Conservation (phyloP, 2,329 filamentous ascomycete genomes). For the Aspergillus carbonarius region DNA sequence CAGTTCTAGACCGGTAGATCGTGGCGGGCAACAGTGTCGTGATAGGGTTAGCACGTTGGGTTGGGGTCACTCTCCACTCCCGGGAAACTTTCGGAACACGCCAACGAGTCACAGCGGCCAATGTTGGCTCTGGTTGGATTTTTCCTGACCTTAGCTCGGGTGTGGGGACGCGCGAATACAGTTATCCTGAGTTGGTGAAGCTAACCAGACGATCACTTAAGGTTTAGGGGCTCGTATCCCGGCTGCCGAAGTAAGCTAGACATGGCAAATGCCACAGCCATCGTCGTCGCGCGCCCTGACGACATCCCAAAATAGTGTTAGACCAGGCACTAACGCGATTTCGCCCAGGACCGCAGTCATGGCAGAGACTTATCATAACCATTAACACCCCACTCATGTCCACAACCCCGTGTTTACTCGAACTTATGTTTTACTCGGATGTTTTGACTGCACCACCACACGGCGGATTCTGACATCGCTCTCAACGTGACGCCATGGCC, state of each 20-base stretch:
- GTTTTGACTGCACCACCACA: not conserved
- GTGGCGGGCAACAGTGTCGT: not conserved
- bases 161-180: not conserved
- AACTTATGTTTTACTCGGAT: not conserved
- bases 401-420: conserved; percentile 1
- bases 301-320: not conserved
- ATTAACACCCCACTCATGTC: conserved; percentile 4
- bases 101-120: not conserved
- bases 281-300: not conserved
- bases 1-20: not conserved
- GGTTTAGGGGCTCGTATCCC: not conserved
- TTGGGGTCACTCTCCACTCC: not conserved
- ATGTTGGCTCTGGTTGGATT: not conserved
- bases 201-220: not conserved
- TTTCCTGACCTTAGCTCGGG: not conserved
- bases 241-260: not conserved
- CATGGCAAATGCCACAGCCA: not conserved
- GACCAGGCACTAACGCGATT: not conserved
- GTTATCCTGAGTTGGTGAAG: not conserved
- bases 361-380: not conserved
- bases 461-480: not conserved
- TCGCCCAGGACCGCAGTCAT: not conserved
- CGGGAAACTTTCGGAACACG: not conserved
- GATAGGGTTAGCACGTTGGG: not conserved
- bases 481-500: conserved; percentile 14